Conservation (phyloP, 2,329 filamentous ascomycete genomes). For the Microsporum ferrugineum region DNA sequence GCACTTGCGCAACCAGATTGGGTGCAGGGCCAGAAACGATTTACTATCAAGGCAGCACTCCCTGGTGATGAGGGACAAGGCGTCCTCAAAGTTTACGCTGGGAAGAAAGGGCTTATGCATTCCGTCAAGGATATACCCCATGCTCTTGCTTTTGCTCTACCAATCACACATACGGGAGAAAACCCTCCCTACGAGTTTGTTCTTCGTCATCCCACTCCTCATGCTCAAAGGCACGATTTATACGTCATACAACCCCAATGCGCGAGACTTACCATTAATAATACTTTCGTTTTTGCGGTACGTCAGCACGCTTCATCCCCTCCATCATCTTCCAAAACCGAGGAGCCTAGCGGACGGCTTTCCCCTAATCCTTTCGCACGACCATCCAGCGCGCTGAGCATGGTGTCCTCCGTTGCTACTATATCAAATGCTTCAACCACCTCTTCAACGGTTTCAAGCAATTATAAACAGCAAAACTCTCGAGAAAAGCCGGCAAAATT, state of each 20-base stretch:
- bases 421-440: constrained; percentile 31
- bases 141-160: constrained; percentile 76
- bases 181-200: constrained; percentile 94
- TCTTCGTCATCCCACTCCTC: constrained; percentile 84
- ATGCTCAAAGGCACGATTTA: constrained; percentile 92
- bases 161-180: constrained; percentile 77
- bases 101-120: constrained; percentile 91
- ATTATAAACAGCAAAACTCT: constrained; percentile 13
- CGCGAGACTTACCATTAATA: constrained; percentile 74
- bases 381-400: constrained; percentile 49
- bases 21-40: constrained; percentile 75
- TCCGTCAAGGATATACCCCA: constrained; percentile 94
- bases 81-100: constrained; percentile 81
- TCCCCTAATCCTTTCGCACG: constrained; percentile 43
- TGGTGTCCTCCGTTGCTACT: constrained; percentile 46
- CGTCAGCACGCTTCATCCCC: constrained; percentile 73
- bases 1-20: constrained; percentile 87
- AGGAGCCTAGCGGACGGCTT: constrained; percentile 33
- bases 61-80: constrained; percentile 87
- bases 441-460: constrained; percentile 38
- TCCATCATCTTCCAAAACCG: constrained; percentile 28
- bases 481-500: constrained; percentile 79
- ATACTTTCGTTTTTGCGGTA: constrained; percentile 94
- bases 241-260: constrained; percentile 97
- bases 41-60: constrained; percentile 83